Conservation (phyloP, 257 asterid species). For the Solanum clarkiae region DNA sequence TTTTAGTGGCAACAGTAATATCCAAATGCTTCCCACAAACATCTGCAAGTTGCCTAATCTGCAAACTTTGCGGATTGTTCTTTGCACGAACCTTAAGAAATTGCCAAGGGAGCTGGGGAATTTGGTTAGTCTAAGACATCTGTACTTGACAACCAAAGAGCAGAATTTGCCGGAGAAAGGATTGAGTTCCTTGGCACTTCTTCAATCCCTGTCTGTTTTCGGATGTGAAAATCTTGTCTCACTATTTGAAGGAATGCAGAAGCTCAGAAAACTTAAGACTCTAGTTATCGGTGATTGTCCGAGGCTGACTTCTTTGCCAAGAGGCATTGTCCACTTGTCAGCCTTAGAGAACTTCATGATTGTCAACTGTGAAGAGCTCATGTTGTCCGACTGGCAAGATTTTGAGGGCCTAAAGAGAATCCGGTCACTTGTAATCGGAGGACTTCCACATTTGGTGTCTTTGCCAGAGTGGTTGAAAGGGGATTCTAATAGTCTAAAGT, state of each 20-base stretch:
- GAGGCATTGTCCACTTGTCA: neutral
- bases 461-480: neutral
- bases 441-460: neutral
- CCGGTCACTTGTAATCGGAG: neutral
- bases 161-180: neutral
- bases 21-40: neutral
- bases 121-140: constrained; percentile 1
- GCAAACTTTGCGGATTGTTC: constrained; percentile 5
- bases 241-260: neutral
- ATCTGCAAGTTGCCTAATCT: constrained; percentile 3
- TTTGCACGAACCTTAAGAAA: neutral
- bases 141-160: constrained; percentile 1
- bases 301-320: neutral
- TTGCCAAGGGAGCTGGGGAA: neutral
- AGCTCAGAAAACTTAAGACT: neutral
- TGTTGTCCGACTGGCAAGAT: neutral
- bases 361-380: neutral
- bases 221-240: neutral
- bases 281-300: neutral
- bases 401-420: neutral
- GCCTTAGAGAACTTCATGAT: neutral
- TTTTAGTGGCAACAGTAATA: constrained; percentile 4
- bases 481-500: neutral
- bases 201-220: neutral
- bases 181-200: neutral